Base-by-base conservation (phyloP, 345 rosid species). In the Atalantia buxifolia region DNA sequence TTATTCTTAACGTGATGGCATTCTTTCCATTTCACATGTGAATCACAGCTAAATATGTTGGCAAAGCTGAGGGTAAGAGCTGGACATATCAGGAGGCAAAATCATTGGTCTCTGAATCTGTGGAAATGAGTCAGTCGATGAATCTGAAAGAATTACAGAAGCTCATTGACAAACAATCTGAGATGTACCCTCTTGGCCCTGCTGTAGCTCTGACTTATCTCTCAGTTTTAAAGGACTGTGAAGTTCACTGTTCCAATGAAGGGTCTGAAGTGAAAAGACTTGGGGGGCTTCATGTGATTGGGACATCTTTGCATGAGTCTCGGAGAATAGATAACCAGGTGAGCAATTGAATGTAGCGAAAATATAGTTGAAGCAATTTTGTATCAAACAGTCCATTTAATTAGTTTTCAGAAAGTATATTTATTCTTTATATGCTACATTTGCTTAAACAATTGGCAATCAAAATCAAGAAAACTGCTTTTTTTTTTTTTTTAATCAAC, bases 281-380 rank as follows among this genome's bases (percentile, higher is more conserved):
- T 64, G 98, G 98, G 76, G 98, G 98, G 40, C 98, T 95, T 78
- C 98, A 95, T 85, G 98, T 95, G 59, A 90, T 91, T 56, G 98
- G 98, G 27, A 93, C 98, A 83, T 95, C 98, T 72, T 86, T 95
- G 87, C 98, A 95, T 38, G 98, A 95, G 75, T 95, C 98, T 71
- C 92, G 98, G 75, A 92, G 98, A 85, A 95, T 93, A 79, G 98
- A 95, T 91, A 93, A 95, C 70, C 98, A 95, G 92, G 98, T 90
- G 74, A 84, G 85, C 76, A 45, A 66, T 72, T 79, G 36, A 69
- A 53, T 71, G 68, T 70, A 31, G 66, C 13, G 8, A 38, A 63
- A 63, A 55, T 69, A 25, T 7, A 21, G 63, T 45, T 63, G 22
- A 18, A 57, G 59, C 66, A 62, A 60, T 9, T 81, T 71, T 21